Percentiles rank a stretch among this genome's conserved stretches.
These are phyloP conservation scores for Symbiotaphrina buchneri DNA, from an alignment of 495 filamentous ascomycete species.

Conservation along the genomic window DNA sequence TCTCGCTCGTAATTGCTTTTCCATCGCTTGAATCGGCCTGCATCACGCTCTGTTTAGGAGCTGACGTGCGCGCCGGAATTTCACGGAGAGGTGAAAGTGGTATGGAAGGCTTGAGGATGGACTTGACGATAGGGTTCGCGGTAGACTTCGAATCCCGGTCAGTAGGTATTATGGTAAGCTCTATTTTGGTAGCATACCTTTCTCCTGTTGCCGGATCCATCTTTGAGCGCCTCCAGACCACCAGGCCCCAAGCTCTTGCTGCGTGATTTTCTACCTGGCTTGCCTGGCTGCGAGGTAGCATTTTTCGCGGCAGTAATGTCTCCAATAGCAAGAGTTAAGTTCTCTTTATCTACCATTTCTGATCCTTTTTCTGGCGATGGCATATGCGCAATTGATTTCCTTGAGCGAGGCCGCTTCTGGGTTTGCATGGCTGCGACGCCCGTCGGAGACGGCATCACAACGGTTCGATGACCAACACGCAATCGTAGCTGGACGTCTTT, in stretches of 20 bases:
- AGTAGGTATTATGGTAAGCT: background rate
- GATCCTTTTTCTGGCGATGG: constrained; percentile 19
- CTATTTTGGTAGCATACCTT: constrained; percentile 28
- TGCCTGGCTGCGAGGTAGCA: constrained; percentile 17
- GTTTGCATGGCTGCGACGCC: no score
- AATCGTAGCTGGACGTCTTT: no score
- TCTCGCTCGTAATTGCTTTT: no score
- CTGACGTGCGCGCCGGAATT: constrained; percentile 1
- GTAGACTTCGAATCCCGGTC: constrained; percentile 1
- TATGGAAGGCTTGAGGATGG: constrained; percentile 7
- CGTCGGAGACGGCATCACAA: background rate
- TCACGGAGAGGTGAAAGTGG: constrained; percentile 5
- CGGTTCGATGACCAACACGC: no score
- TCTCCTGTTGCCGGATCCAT: constrained; percentile 57
- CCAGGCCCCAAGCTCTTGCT: constrained; percentile 93
- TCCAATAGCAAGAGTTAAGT: constrained; percentile 38
- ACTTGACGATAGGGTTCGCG: constrained; percentile 2
- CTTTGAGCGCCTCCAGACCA: constrained; percentile 60
- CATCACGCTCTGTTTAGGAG: no score
- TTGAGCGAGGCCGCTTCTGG: constrained; percentile 38
- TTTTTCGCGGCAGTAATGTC: constrained; percentile 13
- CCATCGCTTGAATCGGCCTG: no score
- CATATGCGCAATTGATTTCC: constrained; percentile 56
- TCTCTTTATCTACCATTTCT: constrained; percentile 35
- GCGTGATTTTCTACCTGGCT: constrained; percentile 43